Conservation (phyloP, 2,329 filamentous ascomycete genomes). For the Macrophomina tecta region DNA sequence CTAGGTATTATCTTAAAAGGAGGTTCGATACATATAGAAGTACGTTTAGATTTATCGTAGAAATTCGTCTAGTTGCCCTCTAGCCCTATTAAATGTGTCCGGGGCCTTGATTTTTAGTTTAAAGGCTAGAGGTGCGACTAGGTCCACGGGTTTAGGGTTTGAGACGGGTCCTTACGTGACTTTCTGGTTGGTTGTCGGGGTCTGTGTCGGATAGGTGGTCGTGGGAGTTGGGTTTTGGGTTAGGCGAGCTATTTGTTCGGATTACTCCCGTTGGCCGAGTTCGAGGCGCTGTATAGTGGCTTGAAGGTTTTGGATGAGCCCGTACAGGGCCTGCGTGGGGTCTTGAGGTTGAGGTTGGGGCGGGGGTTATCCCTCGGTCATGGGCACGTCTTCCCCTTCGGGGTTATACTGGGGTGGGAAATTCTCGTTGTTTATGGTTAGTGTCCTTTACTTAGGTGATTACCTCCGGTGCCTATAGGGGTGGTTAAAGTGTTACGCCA, state of each 20-base stretch:
- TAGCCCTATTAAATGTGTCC: neutral
- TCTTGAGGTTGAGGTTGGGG: neutral
- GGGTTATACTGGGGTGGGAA: neutral
- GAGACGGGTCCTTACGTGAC: neutral
- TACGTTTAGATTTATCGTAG: neutral
- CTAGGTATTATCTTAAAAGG: neutral
- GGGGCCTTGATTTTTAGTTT: neutral
- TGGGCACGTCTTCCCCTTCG: neutral
- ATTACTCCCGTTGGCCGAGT: too few species aligned
- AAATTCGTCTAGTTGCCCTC: neutral
- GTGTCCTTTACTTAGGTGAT: neutral
- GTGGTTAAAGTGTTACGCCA: neutral
- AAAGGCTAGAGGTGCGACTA: neutral
- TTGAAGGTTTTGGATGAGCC: too few species aligned
- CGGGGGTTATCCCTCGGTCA: neutral
- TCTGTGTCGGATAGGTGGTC: too few species aligned
- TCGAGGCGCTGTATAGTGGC: too few species aligned
- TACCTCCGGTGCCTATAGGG: neutral
- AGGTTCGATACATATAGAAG: neutral
- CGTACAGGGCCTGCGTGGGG: too few species aligned
- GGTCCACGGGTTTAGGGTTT: neutral
- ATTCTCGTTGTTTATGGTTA: neutral
- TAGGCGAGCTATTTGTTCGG: too few species aligned
- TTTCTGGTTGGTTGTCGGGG: too few species aligned
- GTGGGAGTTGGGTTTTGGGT: too few species aligned